These are phyloP conservation scores for Porcisia deanei DNA, from an alignment of 208 protist species.

Conservation along the genomic window DNA sequence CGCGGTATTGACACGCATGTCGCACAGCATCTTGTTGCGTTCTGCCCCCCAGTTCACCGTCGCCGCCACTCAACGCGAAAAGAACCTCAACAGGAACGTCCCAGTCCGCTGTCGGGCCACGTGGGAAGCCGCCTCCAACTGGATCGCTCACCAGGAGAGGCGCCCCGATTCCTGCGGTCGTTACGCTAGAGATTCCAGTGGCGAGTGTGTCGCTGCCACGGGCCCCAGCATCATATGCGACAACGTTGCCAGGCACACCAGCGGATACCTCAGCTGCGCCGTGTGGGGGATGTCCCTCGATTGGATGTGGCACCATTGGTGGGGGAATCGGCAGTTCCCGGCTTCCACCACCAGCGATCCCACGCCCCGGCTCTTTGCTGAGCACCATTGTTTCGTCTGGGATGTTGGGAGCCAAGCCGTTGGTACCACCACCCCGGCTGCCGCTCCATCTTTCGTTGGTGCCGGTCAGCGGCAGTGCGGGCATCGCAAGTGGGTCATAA, in stretches of 20 bases:
- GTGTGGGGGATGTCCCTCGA: neutral
- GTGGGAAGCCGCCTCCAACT: slow-evolving; percentile 43
- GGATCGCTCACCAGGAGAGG: slow-evolving; percentile 20
- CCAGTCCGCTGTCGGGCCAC: slow-evolving; percentile 62
- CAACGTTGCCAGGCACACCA: neutral
- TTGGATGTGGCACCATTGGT: neutral
- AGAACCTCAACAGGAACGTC: slow-evolving; percentile 61
- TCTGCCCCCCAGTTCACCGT: neutral
- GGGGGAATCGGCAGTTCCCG: slow-evolving; percentile 6
- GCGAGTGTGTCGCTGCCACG: neutral
- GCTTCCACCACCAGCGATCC: neutral
- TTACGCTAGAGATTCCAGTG: neutral
- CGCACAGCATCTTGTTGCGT: neutral
- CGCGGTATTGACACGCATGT: neutral
- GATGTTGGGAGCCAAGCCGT: neutral
- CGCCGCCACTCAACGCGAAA: slow-evolving; percentile 22
- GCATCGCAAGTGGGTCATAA: slow-evolving; percentile 45
- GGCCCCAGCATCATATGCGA: neutral
- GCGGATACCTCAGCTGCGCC: neutral
- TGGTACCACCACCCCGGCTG: neutral
- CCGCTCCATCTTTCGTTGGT: neutral
- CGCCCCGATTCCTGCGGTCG: slow-evolving; percentile 1
- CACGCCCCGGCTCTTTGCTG: neutral
- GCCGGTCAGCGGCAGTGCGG: slow-evolving; percentile 10
- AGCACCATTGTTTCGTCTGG: slow-evolving; percentile 4